These are phyloP conservation scores for Candida manassasensis DNA, from an alignment of 805 yeast genomes.

Conservation along the genomic window DNA sequence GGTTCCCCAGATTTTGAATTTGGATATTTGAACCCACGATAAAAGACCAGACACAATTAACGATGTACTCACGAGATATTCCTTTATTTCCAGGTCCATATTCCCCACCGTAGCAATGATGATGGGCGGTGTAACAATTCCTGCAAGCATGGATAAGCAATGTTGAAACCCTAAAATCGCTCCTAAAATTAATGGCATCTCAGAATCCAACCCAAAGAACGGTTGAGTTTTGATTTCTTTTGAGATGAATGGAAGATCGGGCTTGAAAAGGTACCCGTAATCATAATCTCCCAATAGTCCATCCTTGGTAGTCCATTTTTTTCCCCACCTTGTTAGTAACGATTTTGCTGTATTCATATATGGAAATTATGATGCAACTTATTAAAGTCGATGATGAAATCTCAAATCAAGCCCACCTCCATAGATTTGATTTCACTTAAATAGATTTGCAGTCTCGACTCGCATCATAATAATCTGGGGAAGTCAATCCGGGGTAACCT, in stretches of 20 bases:
- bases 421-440: too few species aligned
- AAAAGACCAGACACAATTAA: conserved; percentile 46
- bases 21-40: conserved; percentile 59
- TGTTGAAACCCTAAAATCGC: conserved; percentile 82
- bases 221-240: conserved; percentile 56
- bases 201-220: conserved; percentile 75
- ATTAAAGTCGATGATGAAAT: too few species aligned
- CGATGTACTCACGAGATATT: conserved; percentile 35
- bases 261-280: conserved; percentile 74
- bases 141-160: conserved; percentile 86
- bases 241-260: conserved; percentile 64
- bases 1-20: conserved; percentile 72
- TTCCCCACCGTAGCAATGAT: conserved; percentile 63
- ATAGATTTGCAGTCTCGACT: too few species aligned
- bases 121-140: conserved; percentile 80
- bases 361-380: too few species aligned
- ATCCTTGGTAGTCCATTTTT: conserved; percentile 64
- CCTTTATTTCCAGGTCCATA: conserved; percentile 38
- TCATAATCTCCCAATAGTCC: conserved; percentile 88
- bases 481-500: too few species aligned
- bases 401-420: too few species aligned
- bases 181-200: conserved; percentile 78
- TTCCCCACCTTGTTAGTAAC: conserved; percentile 6
- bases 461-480: too few species aligned
- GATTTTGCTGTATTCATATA: conserved; percentile 1